These are phyloP conservation scores for Aspergillus carbonarius DNA, from an alignment of 2,329 filamentous ascomycete genomes.

Conservation along the genomic window DNA sequence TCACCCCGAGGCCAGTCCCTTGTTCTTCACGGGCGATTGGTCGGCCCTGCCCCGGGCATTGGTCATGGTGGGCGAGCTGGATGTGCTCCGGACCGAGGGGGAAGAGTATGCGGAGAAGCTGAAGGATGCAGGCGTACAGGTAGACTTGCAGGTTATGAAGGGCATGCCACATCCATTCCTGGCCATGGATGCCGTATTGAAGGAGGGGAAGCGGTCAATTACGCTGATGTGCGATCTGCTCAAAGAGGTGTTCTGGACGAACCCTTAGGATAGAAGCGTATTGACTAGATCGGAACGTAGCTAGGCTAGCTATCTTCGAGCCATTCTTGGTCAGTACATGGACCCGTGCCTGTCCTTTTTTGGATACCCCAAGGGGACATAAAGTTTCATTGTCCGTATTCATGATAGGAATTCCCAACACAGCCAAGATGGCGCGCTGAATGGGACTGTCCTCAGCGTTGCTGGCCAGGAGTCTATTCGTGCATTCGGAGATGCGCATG, in stretches of 20 bases:
- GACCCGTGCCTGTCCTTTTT: background rate
- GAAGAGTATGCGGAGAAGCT: constrained; percentile 53
- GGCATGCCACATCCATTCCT: constrained; percentile 61
- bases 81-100: constrained; percentile 58
- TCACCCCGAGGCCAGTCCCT: constrained; percentile 55
- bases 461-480: no score
- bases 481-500: no score
- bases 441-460: no score
- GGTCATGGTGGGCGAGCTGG: constrained; percentile 56
- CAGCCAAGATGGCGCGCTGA: no score
- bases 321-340: background rate
- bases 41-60: constrained; percentile 51
- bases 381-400: no score
- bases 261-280: background rate
- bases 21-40: constrained; percentile 55
- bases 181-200: constrained; percentile 57
- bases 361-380: background rate
- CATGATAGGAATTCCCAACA: no score
- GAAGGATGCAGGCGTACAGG: constrained; percentile 46
- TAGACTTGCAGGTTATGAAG: constrained; percentile 52
- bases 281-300: background rate
- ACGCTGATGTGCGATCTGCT: constrained; percentile 44
- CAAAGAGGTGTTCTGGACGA: constrained; percentile 31
- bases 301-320: background rate
- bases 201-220: constrained; percentile 54